phyloP scores from a whole-genome alignment of 2,329 filamentous ascomycete species.

The Beauveria bassiana region DNA sequence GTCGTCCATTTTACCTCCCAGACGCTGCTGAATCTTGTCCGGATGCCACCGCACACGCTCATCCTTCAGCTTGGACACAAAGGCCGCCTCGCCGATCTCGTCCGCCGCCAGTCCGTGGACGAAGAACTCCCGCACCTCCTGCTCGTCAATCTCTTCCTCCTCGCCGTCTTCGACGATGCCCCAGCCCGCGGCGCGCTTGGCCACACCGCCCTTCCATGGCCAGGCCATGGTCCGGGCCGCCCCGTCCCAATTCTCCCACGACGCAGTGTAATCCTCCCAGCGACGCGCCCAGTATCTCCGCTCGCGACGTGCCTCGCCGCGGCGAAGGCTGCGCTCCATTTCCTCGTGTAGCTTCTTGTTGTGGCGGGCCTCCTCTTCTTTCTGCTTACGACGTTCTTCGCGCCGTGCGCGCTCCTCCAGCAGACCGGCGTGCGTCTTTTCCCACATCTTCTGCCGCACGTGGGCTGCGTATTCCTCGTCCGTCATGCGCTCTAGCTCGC shows the following conservation, averaged over 20 bases:
- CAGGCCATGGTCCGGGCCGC: conserved; percentile 47
- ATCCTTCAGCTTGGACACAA: conserved; percentile 55
- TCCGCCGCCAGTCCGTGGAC: conserved; percentile 37
- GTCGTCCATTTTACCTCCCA: conserved; percentile 65
- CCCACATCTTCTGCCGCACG: conserved; percentile 88
- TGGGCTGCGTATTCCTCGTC: conserved; percentile 88
- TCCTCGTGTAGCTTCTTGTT: conserved; percentile 48
- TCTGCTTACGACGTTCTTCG: conserved; percentile 44
- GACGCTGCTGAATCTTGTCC: conserved; percentile 90
- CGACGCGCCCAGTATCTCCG: conserved; percentile 46
- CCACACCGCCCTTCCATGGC: conserved; percentile 39
- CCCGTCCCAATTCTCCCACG: conserved; percentile 54
- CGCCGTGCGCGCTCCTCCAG: conserved; percentile 64
- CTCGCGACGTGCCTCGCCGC: conserved; percentile 55
- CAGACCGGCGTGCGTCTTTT: conserved; percentile 80
- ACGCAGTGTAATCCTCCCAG: conserved; percentile 57
- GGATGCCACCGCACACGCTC: conserved; percentile 95
- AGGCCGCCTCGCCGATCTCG: conserved; percentile 36
- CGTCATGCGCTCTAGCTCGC: conserved; percentile 71
- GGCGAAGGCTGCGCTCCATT: conserved; percentile 61
- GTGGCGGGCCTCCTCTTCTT: conserved; percentile 42
- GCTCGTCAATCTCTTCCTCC: conserved; percentile 46
- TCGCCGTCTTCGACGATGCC: conserved; percentile 44
- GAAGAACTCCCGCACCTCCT: conserved; percentile 64
- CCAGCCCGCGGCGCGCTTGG: conserved; percentile 2